Base-by-base conservation (phyloP, 768 basidiomycete species). In the Bullera alba region DNA sequence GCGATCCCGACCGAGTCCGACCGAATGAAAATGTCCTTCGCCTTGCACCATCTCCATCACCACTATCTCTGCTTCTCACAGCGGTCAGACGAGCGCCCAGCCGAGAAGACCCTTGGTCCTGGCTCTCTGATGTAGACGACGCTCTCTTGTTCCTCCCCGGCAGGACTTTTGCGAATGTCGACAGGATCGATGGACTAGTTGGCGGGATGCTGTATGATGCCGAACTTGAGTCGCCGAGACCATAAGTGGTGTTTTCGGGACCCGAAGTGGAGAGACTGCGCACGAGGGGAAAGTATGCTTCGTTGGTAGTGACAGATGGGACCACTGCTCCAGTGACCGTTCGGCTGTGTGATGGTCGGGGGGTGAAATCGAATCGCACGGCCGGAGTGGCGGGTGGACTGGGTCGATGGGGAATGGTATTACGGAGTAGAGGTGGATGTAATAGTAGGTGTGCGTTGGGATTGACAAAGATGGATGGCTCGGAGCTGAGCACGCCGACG, bases 381-480 rank as follows among this genome's bases (percentile, higher is more conserved):
- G 37, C 37, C 10, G 37, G 8, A 12, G 12, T 7, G 8, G 10
- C 12, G 10, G 7, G 7, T 8, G 37, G 8, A 21, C 12, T 39
- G 7, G 10, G 12, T 14, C 10, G 10, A n/a, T n/a, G n/a, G n/a
- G n/a, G n/a, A n/a, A n/a, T n/a, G 6, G 26, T 23, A 16, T 36
- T 3, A 28, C 47, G 51, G 5, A 70, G 49, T n/a, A 61, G 45
- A 8, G 70, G 70, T 16, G 70, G 70, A 54, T 71, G 70, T 6
- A 69, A 51, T 5, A 68, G 38, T 1, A 61, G 51, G 50, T 69
- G 67, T n/a, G 70, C 70, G 45, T 69, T 69, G 21, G 57, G 61
- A 50, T 71, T 71, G 21, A 69, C 61, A 38, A 67, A 69, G 12
- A 71, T 29, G 10, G 63, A 60, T 8, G 60, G 60, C 19, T 63